phyloP scores from a whole-genome alignment of 2,329 filamentous ascomycete genomes.

The Trichoderma sp. region DNA sequence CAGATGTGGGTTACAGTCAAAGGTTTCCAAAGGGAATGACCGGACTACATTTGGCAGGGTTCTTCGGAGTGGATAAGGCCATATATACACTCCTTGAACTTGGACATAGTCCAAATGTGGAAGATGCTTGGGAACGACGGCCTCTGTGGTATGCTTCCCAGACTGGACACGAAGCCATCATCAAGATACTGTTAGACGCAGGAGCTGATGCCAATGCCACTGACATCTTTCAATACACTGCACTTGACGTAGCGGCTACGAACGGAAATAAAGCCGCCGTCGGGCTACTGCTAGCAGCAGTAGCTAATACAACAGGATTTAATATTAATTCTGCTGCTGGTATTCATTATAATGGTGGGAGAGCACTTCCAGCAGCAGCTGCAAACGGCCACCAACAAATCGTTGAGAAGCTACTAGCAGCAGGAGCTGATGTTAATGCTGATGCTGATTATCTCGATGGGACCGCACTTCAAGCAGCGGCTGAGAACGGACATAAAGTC shows the following conservation, averaged over 20 bases:
- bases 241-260: too few species aligned
- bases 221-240: too few species aligned
- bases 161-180: neutral
- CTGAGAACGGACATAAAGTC: neutral
- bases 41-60: neutral
- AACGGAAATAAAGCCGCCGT: neutral
- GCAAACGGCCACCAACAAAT: neutral
- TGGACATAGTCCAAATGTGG: neutral
- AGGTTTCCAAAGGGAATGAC: neutral
- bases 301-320: too few species aligned
- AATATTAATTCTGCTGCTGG: neutral
- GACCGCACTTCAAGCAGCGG: neutral
- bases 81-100: neutral
- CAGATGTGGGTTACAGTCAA: neutral
- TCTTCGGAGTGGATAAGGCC: neutral
- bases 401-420: neutral
- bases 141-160: neutral
- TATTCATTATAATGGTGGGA: neutral
- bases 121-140: fast-evolving
- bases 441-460: neutral
- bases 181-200: neutral
- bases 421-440: neutral
- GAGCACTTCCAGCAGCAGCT: neutral
- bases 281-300: neutral
- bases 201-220: too few species aligned